These are phyloP conservation scores for Penicillium antarcticum DNA, from an alignment of 495 filamentous ascomycete species.

Conservation along the genomic window DNA sequence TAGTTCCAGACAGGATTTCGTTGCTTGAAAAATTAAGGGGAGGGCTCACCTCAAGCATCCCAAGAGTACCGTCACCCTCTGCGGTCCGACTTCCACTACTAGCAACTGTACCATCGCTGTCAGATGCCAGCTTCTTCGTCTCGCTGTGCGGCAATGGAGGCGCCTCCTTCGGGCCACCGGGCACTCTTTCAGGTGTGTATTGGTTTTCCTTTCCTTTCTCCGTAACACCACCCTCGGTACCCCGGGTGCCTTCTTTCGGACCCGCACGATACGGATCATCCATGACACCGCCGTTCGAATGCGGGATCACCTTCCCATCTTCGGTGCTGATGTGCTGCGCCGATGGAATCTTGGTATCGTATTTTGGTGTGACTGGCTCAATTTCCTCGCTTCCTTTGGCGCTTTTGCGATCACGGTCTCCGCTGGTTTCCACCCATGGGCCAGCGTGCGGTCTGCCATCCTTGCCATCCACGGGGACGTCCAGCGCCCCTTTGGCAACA, in stretches of 20 bases:
- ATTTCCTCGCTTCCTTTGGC: slow-evolving; percentile 27
- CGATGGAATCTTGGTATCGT: slow-evolving; percentile 29
- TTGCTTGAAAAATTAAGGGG: background rate
- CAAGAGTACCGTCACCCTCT: slow-evolving; percentile 40
- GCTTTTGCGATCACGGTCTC: slow-evolving; percentile 57
- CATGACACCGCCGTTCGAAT: slow-evolving; percentile 86
- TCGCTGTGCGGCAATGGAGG: slow-evolving; percentile 79
- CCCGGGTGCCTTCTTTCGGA: slow-evolving; percentile 80
- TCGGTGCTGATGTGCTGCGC: slow-evolving; percentile 40
- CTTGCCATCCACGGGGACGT: slow-evolving; percentile 90
- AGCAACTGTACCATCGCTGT: slow-evolving; percentile 25
- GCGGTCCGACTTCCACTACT: slow-evolving; percentile 13
- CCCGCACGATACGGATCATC: slow-evolving; percentile 70
- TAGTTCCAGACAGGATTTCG: slow-evolving; percentile 12
- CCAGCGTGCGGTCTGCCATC: slow-evolving; percentile 94
- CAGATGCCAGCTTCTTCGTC: slow-evolving; percentile 52
- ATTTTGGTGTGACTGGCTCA: slow-evolving; percentile 13
- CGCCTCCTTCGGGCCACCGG: slow-evolving; percentile 78
- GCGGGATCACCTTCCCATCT: slow-evolving; percentile 67
- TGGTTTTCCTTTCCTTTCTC: slow-evolving; percentile 74
- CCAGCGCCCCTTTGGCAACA: slow-evolving; percentile 62
- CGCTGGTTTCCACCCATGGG: slow-evolving; percentile 73
- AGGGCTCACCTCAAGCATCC: slow-evolving; percentile 63
- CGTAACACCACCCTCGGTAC: slow-evolving; percentile 81
- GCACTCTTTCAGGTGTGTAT: slow-evolving; percentile 66